Conservation (phyloP, 2,329 filamentous ascomycete genomes). For the Cercospora sp. region DNA sequence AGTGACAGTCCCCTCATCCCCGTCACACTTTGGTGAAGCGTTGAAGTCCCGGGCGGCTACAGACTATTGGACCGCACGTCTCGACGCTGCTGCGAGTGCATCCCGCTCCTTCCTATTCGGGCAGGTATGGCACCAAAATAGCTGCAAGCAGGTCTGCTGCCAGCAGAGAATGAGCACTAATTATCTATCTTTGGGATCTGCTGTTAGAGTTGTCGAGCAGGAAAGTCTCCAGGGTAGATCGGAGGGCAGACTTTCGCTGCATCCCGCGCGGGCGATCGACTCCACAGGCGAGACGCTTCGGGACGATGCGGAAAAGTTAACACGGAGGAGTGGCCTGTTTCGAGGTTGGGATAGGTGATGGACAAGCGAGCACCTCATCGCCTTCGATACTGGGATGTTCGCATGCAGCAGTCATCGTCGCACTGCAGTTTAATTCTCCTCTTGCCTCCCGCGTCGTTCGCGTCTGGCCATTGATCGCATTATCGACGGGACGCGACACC, state of each 20-base stretch:
- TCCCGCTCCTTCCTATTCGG: conserved; percentile 16
- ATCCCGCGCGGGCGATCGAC: conserved; percentile 19
- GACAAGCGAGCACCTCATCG: conserved; percentile 13
- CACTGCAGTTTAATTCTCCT: conserved; percentile 20
- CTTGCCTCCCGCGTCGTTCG: not conserved
- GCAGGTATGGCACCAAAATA: conserved; percentile 16
- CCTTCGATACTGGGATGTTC: conserved; percentile 11
- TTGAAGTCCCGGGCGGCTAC: conserved; percentile 22
- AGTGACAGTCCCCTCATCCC: conserved; percentile 21
- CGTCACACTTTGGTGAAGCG: conserved; percentile 23
- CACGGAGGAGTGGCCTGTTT: conserved; percentile 15
- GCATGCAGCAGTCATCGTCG: conserved; percentile 28
- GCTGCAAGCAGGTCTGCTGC: not conserved
- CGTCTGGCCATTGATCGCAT: conserved; percentile 7
- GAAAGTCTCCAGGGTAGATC: not conserved
- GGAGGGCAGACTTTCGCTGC: conserved; percentile 1
- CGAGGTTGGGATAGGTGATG: not conserved
- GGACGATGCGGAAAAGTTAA: conserved; percentile 23
- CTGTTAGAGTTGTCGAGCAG: not conserved
- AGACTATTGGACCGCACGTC: conserved; percentile 19
- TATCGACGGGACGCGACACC: conserved; percentile 23
- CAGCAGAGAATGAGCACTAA: conserved; percentile 8
- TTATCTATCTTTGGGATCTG: conserved; percentile 10
- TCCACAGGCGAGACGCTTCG: conserved; percentile 24
- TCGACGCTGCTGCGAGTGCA: conserved; percentile 12